These are phyloP conservation scores for Aquilaria yunnanensis DNA, from an alignment of 345 rosid species.

Conservation along the genomic window DNA sequence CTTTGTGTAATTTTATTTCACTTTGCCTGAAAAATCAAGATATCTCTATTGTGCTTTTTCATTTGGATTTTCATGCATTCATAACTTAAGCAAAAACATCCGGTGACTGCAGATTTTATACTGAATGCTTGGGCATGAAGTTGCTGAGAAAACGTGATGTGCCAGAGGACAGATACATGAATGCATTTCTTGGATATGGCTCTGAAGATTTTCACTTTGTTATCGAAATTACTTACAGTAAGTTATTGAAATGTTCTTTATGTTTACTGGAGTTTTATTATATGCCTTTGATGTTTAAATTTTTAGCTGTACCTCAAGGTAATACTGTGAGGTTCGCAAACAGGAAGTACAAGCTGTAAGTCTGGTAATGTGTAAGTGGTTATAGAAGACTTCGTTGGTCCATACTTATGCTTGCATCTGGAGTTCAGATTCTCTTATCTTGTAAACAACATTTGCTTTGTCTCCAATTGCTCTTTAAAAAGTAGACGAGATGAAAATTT, in stretches of 20 bases:
- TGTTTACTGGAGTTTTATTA: background rate
- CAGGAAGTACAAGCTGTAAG: too few species aligned
- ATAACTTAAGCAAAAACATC: background rate
- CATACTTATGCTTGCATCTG: too few species aligned
- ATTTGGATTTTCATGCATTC: too few species aligned
- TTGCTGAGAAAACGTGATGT: conserved; percentile 91
- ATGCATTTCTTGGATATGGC: conserved; percentile 98
- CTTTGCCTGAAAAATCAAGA: background rate
- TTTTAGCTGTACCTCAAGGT: too few species aligned
- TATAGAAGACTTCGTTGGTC: too few species aligned
- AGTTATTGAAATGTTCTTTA: conserved; percentile 12
- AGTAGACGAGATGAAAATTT: too few species aligned
- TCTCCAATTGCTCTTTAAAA: too few species aligned
- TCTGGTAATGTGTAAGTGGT: too few species aligned
- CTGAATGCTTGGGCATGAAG: conserved; percentile 98
- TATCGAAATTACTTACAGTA: conserved; percentile 91
- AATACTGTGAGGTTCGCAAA: too few species aligned
- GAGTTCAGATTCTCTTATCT: too few species aligned
- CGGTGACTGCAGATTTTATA: conserved; percentile 62
- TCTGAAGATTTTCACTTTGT: conserved; percentile 96
- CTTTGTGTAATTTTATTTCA: background rate
- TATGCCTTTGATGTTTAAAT: too few species aligned
- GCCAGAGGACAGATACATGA: conserved; percentile 94
- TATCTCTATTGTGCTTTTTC: background rate
- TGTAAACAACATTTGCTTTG: too few species aligned